A percentile compares a stretch with the other conserved stretches of the same genome.
These are phyloP conservation scores for Neocallimastix lanati DNA, from an alignment of 192 early-diverging fungal genomes.

Conservation along the genomic window DNA sequence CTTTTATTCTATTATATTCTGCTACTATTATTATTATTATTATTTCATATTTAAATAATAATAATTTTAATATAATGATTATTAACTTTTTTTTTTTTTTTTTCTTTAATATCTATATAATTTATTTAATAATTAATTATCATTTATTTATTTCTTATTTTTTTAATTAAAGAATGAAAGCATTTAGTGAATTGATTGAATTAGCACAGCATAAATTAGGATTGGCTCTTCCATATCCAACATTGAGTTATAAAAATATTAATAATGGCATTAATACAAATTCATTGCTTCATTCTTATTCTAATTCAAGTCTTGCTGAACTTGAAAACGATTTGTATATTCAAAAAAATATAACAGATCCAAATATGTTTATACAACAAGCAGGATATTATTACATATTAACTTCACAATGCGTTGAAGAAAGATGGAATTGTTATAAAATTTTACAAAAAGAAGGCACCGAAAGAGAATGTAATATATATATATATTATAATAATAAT, in stretches of 20 bases:
- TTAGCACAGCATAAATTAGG: constrained; percentile 39
- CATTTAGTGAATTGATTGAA: constrained; percentile 64
- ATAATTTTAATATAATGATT: no score
- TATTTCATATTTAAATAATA: no score
- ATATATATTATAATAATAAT: no score
- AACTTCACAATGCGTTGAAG: constrained; percentile 55
- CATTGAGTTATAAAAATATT: not conserved
- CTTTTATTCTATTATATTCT: no score
- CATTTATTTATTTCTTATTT: no score
- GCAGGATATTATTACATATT: constrained; percentile 68
- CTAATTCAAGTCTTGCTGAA: not conserved
- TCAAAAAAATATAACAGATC: constrained; percentile 26
- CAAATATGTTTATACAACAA: constrained; percentile 56
- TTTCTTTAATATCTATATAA: no score
- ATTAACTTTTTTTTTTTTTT: no score
- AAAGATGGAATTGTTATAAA: constrained; percentile 39
- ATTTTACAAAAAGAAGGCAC: constrained; percentile 13
- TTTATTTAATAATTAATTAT: no score
- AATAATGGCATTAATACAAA: not conserved
- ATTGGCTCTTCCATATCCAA: constrained; percentile 43
- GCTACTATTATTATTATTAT: no score
- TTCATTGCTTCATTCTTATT: not conserved
- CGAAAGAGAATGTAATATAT: not conserved
- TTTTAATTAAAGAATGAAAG: constrained; percentile 11
- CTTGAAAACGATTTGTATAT: constrained; percentile 1